Evolutionary conservation across 352 stramenopile genomes (phyloP).

Genomic region (Pythium diclinum): DNA sequence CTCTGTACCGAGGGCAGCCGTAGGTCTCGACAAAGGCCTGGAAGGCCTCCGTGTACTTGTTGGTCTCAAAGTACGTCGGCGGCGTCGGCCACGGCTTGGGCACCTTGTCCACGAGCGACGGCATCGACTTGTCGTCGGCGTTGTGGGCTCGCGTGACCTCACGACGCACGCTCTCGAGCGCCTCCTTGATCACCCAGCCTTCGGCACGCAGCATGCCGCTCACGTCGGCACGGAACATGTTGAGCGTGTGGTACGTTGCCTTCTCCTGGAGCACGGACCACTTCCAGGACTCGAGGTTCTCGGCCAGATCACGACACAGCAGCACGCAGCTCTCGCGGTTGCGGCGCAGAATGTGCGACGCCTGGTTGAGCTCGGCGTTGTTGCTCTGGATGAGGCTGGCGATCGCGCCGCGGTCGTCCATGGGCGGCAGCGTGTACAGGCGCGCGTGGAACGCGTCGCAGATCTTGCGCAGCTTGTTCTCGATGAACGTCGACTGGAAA

Average conservation of each 20-base stretch:
- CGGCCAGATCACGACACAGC: constrained; percentile 91
- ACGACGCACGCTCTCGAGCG: constrained; percentile 77
- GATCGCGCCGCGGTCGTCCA: constrained; percentile 91
- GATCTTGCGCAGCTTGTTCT: constrained; percentile 98
- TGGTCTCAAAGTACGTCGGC: constrained; percentile 98
- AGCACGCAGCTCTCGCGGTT: constrained; percentile 95
- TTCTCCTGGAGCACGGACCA: constrained; percentile 98
- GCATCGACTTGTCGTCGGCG: constrained; percentile 93
- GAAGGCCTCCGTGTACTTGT: constrained; percentile 98
- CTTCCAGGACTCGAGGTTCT: constrained; percentile 95
- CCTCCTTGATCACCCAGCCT: constrained; percentile 93
- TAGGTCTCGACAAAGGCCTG: constrained; percentile 99
- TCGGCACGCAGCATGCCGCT: constrained; percentile 95
- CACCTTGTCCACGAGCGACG: constrained; percentile 91
- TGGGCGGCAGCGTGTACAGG: constrained; percentile 93
- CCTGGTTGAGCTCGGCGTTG: constrained; percentile 94
- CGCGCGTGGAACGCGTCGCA: constrained; percentile 97
- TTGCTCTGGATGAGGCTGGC: constrained; percentile 90
- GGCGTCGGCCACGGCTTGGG: constrained; percentile 94
- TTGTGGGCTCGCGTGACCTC: constrained; percentile 89
- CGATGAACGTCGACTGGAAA: constrained; percentile 97
- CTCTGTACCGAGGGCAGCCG: constrained; percentile 96
- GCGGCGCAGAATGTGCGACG: constrained; percentile 94
- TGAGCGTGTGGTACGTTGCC: constrained; percentile 97
- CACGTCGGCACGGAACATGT: constrained; percentile 97